Percentiles rank a stretch among this genome's conserved stretches.
Conservation (phyloP, 2,329 filamentous ascomycete species). For the Alternaria dauci region DNA sequence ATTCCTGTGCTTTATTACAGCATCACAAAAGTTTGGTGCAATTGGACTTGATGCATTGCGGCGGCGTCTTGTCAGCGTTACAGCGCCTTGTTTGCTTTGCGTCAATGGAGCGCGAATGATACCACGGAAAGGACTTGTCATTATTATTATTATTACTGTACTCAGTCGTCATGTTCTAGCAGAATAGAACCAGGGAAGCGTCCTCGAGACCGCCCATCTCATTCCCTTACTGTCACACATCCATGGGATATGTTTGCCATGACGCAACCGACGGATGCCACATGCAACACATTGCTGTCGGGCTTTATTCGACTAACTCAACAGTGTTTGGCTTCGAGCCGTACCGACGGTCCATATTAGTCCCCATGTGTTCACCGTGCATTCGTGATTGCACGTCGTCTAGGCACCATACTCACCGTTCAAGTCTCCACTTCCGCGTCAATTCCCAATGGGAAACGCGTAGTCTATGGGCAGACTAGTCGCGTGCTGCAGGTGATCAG, state of each 20-base stretch:
- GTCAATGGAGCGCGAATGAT: slow-evolving; percentile 28
- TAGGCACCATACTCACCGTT: slow-evolving; percentile 8
- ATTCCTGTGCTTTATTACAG: neutral
- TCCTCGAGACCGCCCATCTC: slow-evolving; percentile 5
- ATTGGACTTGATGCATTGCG: neutral
- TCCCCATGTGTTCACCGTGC: neutral
- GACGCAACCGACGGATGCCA: slow-evolving; percentile 26
- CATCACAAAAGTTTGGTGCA: neutral
- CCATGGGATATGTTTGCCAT: slow-evolving; percentile 13
- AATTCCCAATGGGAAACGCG: slow-evolving; percentile 1
- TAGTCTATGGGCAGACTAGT: slow-evolving; percentile 27
- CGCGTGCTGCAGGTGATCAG: slow-evolving; percentile 28
- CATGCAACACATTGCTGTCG: slow-evolving; percentile 2
- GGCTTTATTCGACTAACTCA: neutral
- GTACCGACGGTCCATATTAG: neutral
- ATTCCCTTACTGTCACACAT: slow-evolving; percentile 11
- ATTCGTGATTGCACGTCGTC: neutral
- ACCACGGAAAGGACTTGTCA: slow-evolving; percentile 28
- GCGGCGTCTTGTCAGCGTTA: slow-evolving; percentile 7
- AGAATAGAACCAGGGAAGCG: slow-evolving; percentile 30
- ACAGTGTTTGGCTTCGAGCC: neutral
- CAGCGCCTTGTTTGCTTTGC: slow-evolving; percentile 21
- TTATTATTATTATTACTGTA: slow-evolving; percentile 32
- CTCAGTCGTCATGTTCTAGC: slow-evolving; percentile 26
- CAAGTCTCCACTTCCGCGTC: slow-evolving; percentile 1